phyloP scores from a whole-genome alignment of 768 basidiomycete species.

The Agaricus subrufescens region DNA sequence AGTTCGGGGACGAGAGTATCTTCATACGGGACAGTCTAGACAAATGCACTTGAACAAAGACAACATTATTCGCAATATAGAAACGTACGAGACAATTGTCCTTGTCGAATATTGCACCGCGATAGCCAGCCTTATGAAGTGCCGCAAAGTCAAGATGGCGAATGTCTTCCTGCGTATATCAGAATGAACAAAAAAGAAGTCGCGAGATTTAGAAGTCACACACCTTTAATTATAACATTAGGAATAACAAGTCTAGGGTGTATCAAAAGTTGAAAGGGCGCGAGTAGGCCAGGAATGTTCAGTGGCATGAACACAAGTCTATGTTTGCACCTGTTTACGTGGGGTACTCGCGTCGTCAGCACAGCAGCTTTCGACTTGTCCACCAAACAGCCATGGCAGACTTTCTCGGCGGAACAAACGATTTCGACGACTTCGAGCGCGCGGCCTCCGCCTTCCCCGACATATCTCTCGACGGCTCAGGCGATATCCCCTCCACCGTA shows the following conservation, averaged over 20 bases:
- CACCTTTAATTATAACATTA: conserved; percentile 64
- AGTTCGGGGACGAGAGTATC: conserved; percentile 78
- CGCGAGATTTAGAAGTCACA: conserved; percentile 4
- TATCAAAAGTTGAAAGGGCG: conserved; percentile 64
- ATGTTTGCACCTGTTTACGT: not conserved
- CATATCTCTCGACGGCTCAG: conserved; percentile 67
- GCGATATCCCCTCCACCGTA: conserved; percentile 42
- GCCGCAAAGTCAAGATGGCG: conserved; percentile 77
- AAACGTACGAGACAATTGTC: conserved; percentile 87
- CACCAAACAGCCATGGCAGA: conserved; percentile 34
- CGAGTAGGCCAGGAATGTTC: conserved; percentile 68
- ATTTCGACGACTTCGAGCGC: conserved; percentile 70
- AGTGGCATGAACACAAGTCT: conserved; percentile 50
- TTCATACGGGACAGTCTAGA: conserved; percentile 73
- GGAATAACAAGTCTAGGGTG: conserved; percentile 68
- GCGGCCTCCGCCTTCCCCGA: conserved; percentile 85
- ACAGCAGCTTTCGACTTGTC: not conserved
- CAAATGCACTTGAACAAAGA: not conserved
- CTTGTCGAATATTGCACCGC: conserved; percentile 94
- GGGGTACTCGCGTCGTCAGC: not conserved
- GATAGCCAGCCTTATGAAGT: conserved; percentile 71
- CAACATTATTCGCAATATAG: not conserved
- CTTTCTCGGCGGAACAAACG: conserved; percentile 40
- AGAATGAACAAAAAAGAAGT: conserved; percentile 4
- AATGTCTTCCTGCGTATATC: conserved; percentile 62